Base-by-base conservation (phyloP, 2,329 filamentous ascomycete genomes). In the Colletotrichum sp. region DNA sequence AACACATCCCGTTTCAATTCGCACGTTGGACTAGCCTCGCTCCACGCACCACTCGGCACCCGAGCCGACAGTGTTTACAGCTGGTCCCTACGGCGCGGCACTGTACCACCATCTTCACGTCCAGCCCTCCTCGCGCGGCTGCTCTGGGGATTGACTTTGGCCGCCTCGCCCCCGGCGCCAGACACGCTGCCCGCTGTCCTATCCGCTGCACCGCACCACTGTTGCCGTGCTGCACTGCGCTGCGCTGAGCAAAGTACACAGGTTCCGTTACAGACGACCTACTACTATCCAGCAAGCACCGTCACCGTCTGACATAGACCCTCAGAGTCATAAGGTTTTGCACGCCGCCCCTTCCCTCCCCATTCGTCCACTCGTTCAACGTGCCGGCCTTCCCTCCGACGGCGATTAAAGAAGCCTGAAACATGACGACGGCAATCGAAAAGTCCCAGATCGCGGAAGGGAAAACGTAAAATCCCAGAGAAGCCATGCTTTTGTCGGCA, bases 341-440 rank as follows among this genome's bases (percentile, higher is more conserved):
- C 66, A 34, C 44, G 15, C 32, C n/a, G 32, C 28, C 44, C 62
- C 28, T 24, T 30, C 57, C 55, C 32, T 36, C 34, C 30, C 18
- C 30, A 55, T 64, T 55, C 64, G n/a, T 18, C 59, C 30, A 36
- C 21, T 28, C 24, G 13, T 7, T 24, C 5, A 59, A 4, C 26
- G 39, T 16, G 34, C 12, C 73, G 57, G 70, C 64, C 9, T 72
- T 75, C 32, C 24, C 28, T 26, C 70, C 70, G 70, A 21, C 69
- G 57, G 70, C 64, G 57, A 76, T 60, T 63, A 63, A 49, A 34
- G 24, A 60, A 28, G 57, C 49, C 70, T 72, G 70, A 76, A 76
- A 72, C 69, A 63, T 49, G 63, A 34, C 36, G 57, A 59, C 63
- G 69, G 57, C 64, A 76, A 76, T 52, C 64, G 64, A 59, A 59